Percentiles rank a stretch among this genome's conserved stretches.
Conservation (phyloP, 352 stramenopile species). For the Phytopythium mirpurense region DNA sequence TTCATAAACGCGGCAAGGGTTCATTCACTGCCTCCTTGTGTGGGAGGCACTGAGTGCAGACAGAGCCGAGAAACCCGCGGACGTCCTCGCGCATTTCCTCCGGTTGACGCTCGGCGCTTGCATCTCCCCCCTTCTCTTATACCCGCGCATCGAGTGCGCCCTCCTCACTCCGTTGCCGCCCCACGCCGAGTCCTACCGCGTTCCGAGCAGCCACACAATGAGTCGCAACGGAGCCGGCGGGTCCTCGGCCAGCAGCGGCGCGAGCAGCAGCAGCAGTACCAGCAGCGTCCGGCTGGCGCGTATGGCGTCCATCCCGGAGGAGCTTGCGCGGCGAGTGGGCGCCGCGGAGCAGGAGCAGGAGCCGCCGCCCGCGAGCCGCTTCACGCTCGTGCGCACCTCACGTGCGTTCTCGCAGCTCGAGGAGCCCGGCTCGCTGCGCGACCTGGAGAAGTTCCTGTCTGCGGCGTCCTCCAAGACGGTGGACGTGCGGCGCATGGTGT, state of each 20-base stretch:
- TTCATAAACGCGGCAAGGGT: background rate
- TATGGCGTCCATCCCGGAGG: constrained; percentile 9
- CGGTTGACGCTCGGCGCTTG: too few species aligned
- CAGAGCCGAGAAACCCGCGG: background rate
- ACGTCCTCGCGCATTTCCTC: background rate
- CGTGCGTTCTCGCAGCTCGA: constrained; percentile 72
- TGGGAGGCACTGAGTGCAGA: background rate
- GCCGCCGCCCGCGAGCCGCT: background rate
- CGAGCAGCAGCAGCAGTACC: constrained; percentile 8
- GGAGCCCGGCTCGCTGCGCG: constrained; percentile 30
- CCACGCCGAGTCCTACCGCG: too few species aligned
- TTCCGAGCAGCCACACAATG: background rate
- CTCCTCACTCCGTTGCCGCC: too few species aligned
- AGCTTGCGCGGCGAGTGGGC: background rate
- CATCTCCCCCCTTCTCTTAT: too few species aligned
- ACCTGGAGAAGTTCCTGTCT: constrained; percentile 17
- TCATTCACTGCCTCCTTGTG: background rate
- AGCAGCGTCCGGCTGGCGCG: constrained; percentile 1
- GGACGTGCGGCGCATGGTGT: constrained; percentile 55
- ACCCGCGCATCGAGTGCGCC: too few species aligned
- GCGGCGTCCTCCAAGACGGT: constrained; percentile 38
- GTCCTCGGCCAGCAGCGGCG: background rate
- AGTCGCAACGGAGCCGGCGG: constrained; percentile 2
- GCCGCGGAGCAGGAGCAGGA: background rate
- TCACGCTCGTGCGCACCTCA: constrained; percentile 20